Percentiles rank a stretch among this genome's conserved stretches.
These are phyloP conservation scores for Maudiozyma barnettii DNA, from an alignment of 805 yeast species.

Conservation along the genomic window DNA sequence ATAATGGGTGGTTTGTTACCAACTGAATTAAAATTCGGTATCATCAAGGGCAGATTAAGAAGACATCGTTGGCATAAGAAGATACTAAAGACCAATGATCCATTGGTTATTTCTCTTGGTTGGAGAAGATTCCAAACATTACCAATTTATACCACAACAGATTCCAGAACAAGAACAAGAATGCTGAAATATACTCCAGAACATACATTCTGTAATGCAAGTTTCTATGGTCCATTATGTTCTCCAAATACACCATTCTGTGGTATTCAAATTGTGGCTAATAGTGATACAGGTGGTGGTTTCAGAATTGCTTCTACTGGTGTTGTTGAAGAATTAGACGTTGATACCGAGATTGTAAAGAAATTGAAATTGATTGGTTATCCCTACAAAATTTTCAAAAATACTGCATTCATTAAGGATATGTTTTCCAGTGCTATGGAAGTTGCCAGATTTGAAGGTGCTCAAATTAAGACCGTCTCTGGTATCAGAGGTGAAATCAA, in stretches of 20 bases:
- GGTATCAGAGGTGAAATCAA: constrained; percentile 97
- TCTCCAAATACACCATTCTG: constrained; percentile 97
- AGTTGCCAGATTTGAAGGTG: constrained; percentile 97
- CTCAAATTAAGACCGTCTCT: constrained; percentile 89
- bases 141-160: constrained; percentile 92
- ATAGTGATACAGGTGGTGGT: constrained; percentile 73
- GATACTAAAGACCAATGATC: constrained; percentile 90
- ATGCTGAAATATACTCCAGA: constrained; percentile 98
- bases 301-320: constrained; percentile 97
- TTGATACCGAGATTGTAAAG: constrained; percentile 83
- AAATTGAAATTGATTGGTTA: constrained; percentile 91
- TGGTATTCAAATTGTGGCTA: constrained; percentile 84
- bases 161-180: constrained; percentile 94
- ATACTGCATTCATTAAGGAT: constrained; percentile 94
- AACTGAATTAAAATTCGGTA: constrained; percentile 89
- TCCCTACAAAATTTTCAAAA: constrained; percentile 87
- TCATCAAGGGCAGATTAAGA: constrained; percentile 85
- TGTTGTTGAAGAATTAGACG: constrained; percentile 85
- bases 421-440: constrained; percentile 91
- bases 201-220: constrained; percentile 91
- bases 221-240: constrained; percentile 93
- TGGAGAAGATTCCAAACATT: constrained; percentile 98
- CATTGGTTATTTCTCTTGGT: constrained; percentile 84
- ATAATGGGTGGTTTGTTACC: constrained; percentile 85
- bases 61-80: constrained; percentile 99